Base-by-base conservation (phyloP, 1,284 basidiomycete genomes). In the Sphaerobolus stellatus region DNA sequence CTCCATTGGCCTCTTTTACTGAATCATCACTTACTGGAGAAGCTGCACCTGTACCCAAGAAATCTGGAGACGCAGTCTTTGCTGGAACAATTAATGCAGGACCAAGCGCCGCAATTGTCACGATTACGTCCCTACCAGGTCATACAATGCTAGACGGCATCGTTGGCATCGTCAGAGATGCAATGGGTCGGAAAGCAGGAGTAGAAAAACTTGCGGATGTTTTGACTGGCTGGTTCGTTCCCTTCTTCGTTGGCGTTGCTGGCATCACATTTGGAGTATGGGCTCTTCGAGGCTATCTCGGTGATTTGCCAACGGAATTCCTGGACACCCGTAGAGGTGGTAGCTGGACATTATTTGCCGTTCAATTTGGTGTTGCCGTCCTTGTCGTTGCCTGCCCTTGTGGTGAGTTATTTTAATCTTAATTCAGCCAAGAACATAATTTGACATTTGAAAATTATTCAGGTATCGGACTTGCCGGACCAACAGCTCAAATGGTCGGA, bases 371-470 rank as follows among this genome's bases (percentile, higher is more conserved):
- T 8, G 89, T 94, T 43, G 81, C 89, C 1, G 87, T 89, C n/a
- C 84, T 94, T 56, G 88, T 94, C 18, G 83, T 93, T 6, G 90
- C 92, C 2, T 94, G 92, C 64, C 91, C 92, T 4, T 92, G 90
- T 62, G 87, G 85, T 4, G 29, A 28, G 52, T 54, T 9, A n/a
- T n/a, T n/a, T n/a, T n/a, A n/a, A n/a, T n/a, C n/a, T n/a, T n/a
- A n/a, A n/a, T n/a, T n/a, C n/a, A n/a, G n/a, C n/a, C 5, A n/a
- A n/a, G n/a, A n/a, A n/a, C n/a, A n/a, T 3, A 20, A 47, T 49
- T 41, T 20, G n/a, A n/a, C 14, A 25, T 36, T 20, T 36, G 31
- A 14, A 25, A 69, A 74, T 25, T 47, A 22, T 3, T 20, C 20
- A 54, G 53, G 53, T 8, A 88, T 92, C 34, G 89, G 86, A 22